A percentile compares a stretch with the other conserved stretches of the same genome.
Evolutionary conservation across 345 rosid species (phyloP).

Genomic region (Laguncularia racemosa): DNA sequence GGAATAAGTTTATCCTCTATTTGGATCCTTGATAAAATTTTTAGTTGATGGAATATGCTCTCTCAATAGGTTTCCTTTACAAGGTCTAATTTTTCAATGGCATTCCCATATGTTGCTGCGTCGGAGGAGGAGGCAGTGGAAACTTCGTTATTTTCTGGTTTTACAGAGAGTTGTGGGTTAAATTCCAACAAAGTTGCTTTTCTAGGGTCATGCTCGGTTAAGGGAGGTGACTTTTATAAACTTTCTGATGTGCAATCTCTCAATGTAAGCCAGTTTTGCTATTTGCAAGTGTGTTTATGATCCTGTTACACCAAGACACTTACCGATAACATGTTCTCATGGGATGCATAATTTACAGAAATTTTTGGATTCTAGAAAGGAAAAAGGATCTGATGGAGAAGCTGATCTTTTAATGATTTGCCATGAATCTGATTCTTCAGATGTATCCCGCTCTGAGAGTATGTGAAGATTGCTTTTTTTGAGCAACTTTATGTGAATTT

Average conservation of each 20-base stretch:
- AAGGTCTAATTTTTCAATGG: constrained; percentile 80
- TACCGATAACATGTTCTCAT: background rate
- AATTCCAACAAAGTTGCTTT: constrained; percentile 48
- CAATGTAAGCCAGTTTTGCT: constrained; percentile 32
- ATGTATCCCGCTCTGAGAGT: constrained; percentile 50
- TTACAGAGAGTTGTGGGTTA: constrained; percentile 57
- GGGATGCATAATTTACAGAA: constrained; percentile 35
- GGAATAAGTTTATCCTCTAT: constrained; percentile 1
- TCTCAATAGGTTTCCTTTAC: constrained; percentile 51
- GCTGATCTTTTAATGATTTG: constrained; percentile 76
- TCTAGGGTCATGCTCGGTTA: constrained; percentile 62
- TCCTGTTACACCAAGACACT: background rate
- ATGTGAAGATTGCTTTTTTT: constrained; percentile 3
- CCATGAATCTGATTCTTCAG: constrained; percentile 30
- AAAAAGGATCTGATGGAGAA: constrained; percentile 48
- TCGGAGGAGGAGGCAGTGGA: constrained; percentile 76
- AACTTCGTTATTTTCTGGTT: constrained; percentile 55
- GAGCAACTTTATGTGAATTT: background rate
- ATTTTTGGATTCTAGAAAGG: constrained; percentile 53
- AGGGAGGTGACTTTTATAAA: constrained; percentile 54
- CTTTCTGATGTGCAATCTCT: constrained; percentile 52
- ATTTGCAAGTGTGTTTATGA: background rate
- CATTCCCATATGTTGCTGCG: constrained; percentile 75
- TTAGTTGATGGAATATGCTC: constrained; percentile 6
- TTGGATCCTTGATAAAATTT: background rate